Base-by-base conservation (phyloP, 2,329 filamentous ascomycete genomes). In the Colletotrichum navitas region DNA sequence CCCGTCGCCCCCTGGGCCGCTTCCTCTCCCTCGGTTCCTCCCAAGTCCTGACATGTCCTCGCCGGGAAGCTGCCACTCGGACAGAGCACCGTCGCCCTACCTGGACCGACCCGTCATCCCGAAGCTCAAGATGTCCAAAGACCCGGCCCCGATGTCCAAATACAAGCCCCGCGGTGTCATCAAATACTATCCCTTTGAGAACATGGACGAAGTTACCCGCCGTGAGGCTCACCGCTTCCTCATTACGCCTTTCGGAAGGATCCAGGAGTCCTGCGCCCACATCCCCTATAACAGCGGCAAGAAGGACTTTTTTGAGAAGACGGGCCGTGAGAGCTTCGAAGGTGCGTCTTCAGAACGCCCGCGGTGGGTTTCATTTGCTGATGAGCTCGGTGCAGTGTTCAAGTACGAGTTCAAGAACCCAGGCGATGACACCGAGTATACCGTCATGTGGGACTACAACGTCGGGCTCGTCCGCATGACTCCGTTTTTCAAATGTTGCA, bases 381-480 rank as follows among this genome's bases (percentile, higher is more conserved):
- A 73, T 26, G 39, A 32, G 54, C 7, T n/a, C 4, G 29, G 63
- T 34, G 56, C 73, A 96, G 93, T 94, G 34, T 95, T 95, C 79
- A 90, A 94, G 76, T 98, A 98, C 81, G 90, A 89, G 45, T 98
- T 97, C 85, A 88, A 86, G 75, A 80, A 92, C 4, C 93, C 93
- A 0, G 89, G 86, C 14, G 88, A 92, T 56, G 87, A 91, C 2
- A 87, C 86, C 74, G 85, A 88, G 63, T 95, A 92, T 79, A 89
- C 89, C 0, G 91, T 98, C 72, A 94, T 98, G 89, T 99, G 96
- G 96, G 96, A 99, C 81, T 98, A 98, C 83, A 95, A 97, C 76
- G 90, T 95, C 73, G 96, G 96, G 11, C 90, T 98, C 39, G 95
- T 98, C 73, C 91, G 95, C 73, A 97, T 97, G 81, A 98, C 95